Evolutionary conservation across 2,329 filamentous ascomycete genomes (phyloP).

Genomic region (Botrytis deweyae): DNA sequence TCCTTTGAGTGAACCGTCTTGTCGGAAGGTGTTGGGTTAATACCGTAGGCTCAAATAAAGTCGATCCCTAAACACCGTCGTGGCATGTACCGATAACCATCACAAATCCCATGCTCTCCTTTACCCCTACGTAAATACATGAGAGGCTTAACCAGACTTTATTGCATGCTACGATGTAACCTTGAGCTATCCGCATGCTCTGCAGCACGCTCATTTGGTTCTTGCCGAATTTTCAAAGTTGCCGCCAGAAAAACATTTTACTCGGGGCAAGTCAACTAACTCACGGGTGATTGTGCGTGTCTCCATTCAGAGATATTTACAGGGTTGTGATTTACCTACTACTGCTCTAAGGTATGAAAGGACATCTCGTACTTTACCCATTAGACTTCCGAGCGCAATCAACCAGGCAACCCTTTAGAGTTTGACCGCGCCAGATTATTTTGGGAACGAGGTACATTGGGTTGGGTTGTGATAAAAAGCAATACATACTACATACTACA

Average conservation of each 20-base stretch:
- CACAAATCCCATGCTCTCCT: background rate
- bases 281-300: background rate
- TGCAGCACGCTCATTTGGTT: background rate
- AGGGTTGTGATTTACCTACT: background rate
- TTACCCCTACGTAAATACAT: background rate
- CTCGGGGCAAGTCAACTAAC: background rate
- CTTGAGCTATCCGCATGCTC: background rate
- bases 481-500: background rate
- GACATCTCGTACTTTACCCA: background rate
- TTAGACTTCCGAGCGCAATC: conserved; percentile 4
- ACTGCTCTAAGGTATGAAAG: background rate
- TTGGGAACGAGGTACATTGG: background rate
- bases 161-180: background rate
- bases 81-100: background rate
- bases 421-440: background rate
- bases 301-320: background rate
- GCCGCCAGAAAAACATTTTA: background rate
- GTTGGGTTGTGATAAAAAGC: background rate
- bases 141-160: background rate
- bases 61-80: background rate
- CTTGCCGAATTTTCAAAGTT: background rate
- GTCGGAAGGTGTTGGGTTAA: background rate
- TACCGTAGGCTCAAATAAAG: background rate
- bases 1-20: background rate
- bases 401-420: background rate